Evolutionary conservation across 352 stramenopile genomes (phyloP).

Genomic region (Pythium aristosporum): DNA sequence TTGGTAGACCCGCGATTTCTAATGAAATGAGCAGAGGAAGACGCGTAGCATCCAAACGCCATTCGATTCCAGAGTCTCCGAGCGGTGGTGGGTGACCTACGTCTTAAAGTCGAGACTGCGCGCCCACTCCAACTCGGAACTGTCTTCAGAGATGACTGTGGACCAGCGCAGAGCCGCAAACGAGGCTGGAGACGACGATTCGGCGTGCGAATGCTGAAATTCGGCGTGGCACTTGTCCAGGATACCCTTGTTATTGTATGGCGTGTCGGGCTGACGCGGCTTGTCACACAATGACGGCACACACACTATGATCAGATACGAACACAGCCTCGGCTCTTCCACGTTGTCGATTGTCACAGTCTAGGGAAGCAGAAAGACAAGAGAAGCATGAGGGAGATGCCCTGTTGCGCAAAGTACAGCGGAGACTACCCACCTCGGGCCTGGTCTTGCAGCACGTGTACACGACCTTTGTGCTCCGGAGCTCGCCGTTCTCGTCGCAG

Average conservation of each 20-base stretch:
- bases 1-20: conserved; percentile 71
- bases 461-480: conserved; percentile 68
- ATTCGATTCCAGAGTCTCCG: background rate
- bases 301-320: conserved; percentile 78
- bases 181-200: conserved; percentile 35
- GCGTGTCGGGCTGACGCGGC: conserved; percentile 26
- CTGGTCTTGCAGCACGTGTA: conserved; percentile 78
- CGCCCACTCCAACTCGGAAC: conserved; percentile 82
- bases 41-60: background rate
- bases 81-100: conserved; percentile 16
- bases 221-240: conserved; percentile 52
- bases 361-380: background rate
- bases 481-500: conserved; percentile 82
- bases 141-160: conserved; percentile 80
- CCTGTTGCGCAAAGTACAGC: background rate
- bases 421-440: conserved; percentile 29
- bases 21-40: conserved; percentile 28
- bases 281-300: conserved; percentile 70
- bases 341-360: conserved; percentile 61
- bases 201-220: conserved; percentile 34
- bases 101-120: conserved; percentile 63
- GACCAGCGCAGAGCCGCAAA: conserved; percentile 79
- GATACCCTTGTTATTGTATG: conserved; percentile 38
- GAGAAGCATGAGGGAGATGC: background rate
- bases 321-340: conserved; percentile 80